Evolutionary conservation across 306 rosid species (phyloP).

Genomic region (Luffa aegyptiaca): DNA sequence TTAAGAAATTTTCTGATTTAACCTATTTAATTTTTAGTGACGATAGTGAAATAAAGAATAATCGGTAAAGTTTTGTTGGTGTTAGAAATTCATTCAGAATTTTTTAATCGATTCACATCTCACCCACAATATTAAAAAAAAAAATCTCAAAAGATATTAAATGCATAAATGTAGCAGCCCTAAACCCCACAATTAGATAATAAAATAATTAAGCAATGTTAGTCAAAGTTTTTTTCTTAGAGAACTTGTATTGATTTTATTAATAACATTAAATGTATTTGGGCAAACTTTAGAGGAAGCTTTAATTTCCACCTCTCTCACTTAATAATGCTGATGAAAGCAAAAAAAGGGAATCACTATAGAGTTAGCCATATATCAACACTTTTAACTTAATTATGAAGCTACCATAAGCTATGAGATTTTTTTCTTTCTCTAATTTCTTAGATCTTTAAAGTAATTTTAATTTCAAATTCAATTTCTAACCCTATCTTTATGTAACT

Average conservation of each 20-base stretch:
- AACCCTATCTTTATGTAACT: neutral
- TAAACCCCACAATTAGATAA: neutral
- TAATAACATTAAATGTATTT: neutral
- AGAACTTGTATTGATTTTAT: neutral
- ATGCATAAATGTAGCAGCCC: too few relatives aligned
- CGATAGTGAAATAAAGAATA: too few relatives aligned
- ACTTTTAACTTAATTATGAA: neutral
- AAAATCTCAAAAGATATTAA: too few relatives aligned
- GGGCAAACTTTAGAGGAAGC: neutral
- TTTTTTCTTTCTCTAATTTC: neutral
- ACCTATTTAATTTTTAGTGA: too few relatives aligned
- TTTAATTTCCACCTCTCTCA: neutral
- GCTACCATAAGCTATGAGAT: neutral
- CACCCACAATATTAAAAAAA: too few relatives aligned
- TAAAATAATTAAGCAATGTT: too few relatives aligned
- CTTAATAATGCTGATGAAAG: neutral
- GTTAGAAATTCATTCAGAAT: too few relatives aligned
- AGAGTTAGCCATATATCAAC: neutral
- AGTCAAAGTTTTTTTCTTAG: neutral
- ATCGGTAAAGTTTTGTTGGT: too few relatives aligned
- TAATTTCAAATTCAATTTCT: neutral
- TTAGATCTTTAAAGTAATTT: neutral
- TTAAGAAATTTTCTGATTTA: too few relatives aligned
- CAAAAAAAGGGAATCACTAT: neutral
- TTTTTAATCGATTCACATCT: too few relatives aligned